Base-by-base conservation (phyloP, 2,329 filamentous ascomycete genomes). In the Colletotrichum gigasporum region DNA sequence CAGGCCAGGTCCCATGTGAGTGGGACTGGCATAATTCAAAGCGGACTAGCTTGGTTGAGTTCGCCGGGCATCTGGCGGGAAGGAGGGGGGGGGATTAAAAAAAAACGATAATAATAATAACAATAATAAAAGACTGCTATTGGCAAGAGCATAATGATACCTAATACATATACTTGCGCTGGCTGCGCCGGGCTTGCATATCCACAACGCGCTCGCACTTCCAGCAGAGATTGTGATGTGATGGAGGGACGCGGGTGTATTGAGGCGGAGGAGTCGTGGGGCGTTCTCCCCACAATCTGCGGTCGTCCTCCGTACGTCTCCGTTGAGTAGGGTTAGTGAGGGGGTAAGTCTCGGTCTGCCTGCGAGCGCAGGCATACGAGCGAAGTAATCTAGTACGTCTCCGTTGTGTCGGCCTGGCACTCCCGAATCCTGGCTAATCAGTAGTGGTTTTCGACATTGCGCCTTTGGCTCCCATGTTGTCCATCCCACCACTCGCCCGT, bases 301-400 rank as follows among this genome's bases (percentile, higher is more conserved):
- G 26, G 39, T 50, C 39, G 34, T 51, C 47, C 34, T 52, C 60
- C 60, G 60, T 60, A 50, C 48, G 60, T 53, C 60, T 52, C 55
- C 60, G 55, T 63, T 39, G 47, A 45, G 54, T 63, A 54, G 55
- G 60, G 55, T 52, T 63, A 32, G 55, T n/a, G n/a, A n/a, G n/a
- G n/a, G n/a, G n/a, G n/a, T n/a, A n/a, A n/a, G n/a, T n/a, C n/a
- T n/a, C n/a, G n/a, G n/a, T n/a, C n/a, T n/a, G n/a, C n/a, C n/a
- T n/a, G n/a, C n/a, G n/a, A n/a, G n/a, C n/a, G n/a, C n/a, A n/a
- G n/a, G n/a, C n/a, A n/a, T n/a, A n/a, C n/a, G n/a, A n/a, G n/a
- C n/a, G n/a, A n/a, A n/a, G n/a, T n/a, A n/a, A n/a, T n/a, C n/a
- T n/a, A n/a, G 60, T 60, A 50, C 48, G 60, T 53, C 60, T 52